Base-by-base conservation (phyloP, 306 rosid species). In the Vigna reflexopilosa region DNA sequence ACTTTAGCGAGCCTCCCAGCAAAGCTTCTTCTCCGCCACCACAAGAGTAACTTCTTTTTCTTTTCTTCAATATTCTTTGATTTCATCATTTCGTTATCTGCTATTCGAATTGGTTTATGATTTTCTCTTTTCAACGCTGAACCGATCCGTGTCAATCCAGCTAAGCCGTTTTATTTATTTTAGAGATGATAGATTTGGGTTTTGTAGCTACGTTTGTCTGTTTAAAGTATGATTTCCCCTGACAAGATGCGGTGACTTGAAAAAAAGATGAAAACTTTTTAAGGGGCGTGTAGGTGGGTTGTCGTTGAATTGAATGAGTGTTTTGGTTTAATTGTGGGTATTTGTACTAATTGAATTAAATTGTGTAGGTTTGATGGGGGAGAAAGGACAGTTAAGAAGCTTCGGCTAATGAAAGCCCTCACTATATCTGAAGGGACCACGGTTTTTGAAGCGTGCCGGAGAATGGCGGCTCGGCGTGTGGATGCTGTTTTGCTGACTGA, bases 401-500 rank as follows among this genome's bases (percentile, higher is more conserved):
- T 95, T 58, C 78, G 93, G 73, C 70, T 92, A 68, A 85, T 93
- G 1, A 95, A 91, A 84, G 98, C 98, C 24, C 97, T 92, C 20
- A 95, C 98, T 9, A 95, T 95, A 77, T 91, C 98, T 0, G 98
- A 95, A 67, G 93, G 88, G 71, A 93, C 98, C 3, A 88, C 93
- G n/a, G 93, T 92, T 42, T 95, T 90, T 9, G 98, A 95, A 38
- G 98, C 98, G 2, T 95, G 98, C 56, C 85, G 98, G 22, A 68
- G 98, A 16, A 95, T 95, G 98, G 90, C 98, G 17, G 92, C 97
- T 68, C 93, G 98, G 30, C 98, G 97, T 13, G 93, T 95, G 30
- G 83, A 89, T 67, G 89, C 97, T 34, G 98, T 95, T 58, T 84
- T 95, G 66, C 80, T 95, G 68, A 95, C 98, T 1, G 98, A 95